Evolutionary conservation across 768 basidiomycete genomes (phyloP), one percentile per base, ranked within the genome.

Genomic region (Tricholoma sp.): DNA sequence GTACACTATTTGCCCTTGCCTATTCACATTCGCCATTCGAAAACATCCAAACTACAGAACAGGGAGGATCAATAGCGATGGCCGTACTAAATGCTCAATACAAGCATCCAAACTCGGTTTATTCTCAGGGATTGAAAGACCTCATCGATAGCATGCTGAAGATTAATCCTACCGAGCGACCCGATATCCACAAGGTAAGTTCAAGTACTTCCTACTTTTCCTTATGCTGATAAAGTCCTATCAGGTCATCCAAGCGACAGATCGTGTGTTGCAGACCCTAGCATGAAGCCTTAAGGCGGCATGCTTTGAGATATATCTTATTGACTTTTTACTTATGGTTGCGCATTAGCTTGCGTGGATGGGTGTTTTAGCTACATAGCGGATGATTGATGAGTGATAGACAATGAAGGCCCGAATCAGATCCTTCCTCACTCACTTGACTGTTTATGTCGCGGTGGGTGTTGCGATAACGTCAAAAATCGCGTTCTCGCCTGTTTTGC

Each of bases 1-100:
- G 95, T 72, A 95, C 94, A 0, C 78, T 99, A 48, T 99, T 84
- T 63, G 94, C 97, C 0, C 82, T 98, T 47, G 94, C 94, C 0
- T 98, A 98, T 72, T 89, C 88, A 2, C 91, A 94, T 66, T 98
- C 96, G 2, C 96, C 96, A 0, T 99, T 99, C 64, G 96, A 99
- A 74, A 95, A 89, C 59, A 83, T 80, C 0, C 91, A 91, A 70
- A 91, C 89, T 5, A 93, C 89, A 2, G 91, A 94, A 63, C 95
- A 97, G 68, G 96, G 96, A 34, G 93, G 93, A 11, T 95, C 92
- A 45, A 94, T 98, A 65, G 95, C 95, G 1, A 96, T 99, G 95
- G 94, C 96, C 0, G 96, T 97, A 50, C 75, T 94, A 58, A 94
- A 91, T 61, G 96, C 94, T 0, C 86, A 91, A 62, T 99, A 95